Base-by-base conservation (phyloP, 2,329 filamentous ascomycete genomes). In the Aspergillus sp. region DNA sequence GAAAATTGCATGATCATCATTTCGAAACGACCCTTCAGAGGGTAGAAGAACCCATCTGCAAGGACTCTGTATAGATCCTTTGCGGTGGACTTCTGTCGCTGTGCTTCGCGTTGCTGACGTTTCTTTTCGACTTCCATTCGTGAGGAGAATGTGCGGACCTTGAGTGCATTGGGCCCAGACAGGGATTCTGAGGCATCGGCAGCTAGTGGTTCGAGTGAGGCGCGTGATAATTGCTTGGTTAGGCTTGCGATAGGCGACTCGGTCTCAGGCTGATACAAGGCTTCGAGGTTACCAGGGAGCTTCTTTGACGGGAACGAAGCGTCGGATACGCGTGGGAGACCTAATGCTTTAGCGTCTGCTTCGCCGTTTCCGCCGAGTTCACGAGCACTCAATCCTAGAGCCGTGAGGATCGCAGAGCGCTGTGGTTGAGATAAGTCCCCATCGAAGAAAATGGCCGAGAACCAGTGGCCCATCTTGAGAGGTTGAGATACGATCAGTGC, bases 381-480 rank as follows among this genome's bases (percentile, higher is more conserved):
- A 60, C 94, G 86, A 2, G 91, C 91, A 30, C 90, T 87, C 0
- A 99, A 79, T 0, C 93, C 94, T 4, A 99, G 80, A 0, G 91
- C 88, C 19, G 91, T 89, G 55, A 99, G 87, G 39, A 98, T 84
- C 0, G 90, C 87, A 7, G 90, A 91, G 41, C 95, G 85, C 73
- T 98, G 94, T 0, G 89, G 86, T 39, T 98, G 80, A 0, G 93
- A 97, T 75, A 95, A 93, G 72, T 99, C 95, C 15, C 93, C 93
- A 45, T 92, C 89, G 72, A 97, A 98, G 72, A 95, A 96, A 0
- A 90, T 89, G 59, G 88, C 87, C 3, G 90, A 87, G 60, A 96
- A 91, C 89, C 91, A 96, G 13, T 87, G 90, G 0, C 88, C 93
- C 85, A 97, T 91, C 55, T 85, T 83, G 52, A 85, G 80, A 0